These are phyloP conservation scores for Trametes sanguinea DNA, from an alignment of 768 basidiomycete genomes.

Conservation along the genomic window DNA sequence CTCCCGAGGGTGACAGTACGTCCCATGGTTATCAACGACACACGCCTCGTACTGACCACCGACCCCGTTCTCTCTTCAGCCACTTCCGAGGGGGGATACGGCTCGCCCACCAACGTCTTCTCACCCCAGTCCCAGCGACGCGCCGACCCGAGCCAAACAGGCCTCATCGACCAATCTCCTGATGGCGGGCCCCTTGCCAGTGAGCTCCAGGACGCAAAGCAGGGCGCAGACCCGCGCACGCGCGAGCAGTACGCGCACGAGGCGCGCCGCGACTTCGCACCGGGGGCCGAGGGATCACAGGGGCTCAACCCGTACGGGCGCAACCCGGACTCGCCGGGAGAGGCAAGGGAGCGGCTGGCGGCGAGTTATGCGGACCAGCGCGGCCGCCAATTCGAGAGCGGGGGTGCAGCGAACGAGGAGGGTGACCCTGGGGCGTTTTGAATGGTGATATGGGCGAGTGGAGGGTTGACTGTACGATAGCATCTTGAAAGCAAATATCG, in stretches of 20 bases:
- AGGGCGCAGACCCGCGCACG: constrained; percentile 28
- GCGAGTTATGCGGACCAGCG: constrained; percentile 23
- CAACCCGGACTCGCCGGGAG: constrained; percentile 23
- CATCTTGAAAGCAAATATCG: not conserved
- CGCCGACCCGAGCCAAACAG: constrained; percentile 10
- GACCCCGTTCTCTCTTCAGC: constrained; percentile 15
- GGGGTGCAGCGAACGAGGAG: constrained; percentile 21
- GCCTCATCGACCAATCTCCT: constrained; percentile 31
- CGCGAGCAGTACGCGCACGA: constrained; percentile 28
- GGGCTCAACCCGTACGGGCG: constrained; percentile 30
- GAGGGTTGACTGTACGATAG: not conserved
- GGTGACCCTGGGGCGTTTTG: constrained; percentile 18
- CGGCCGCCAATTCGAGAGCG: constrained; percentile 27
- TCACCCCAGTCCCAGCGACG: constrained; percentile 13
- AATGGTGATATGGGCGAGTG: not conserved
- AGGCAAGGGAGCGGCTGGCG: constrained; percentile 26
- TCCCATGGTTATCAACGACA: not conserved
- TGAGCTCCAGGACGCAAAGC: constrained; percentile 31
- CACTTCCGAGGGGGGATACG: constrained; percentile 34
- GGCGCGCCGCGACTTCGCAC: constrained; percentile 28
- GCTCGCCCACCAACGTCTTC: constrained; percentile 22
- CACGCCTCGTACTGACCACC: not conserved
- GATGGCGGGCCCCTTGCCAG: constrained; percentile 26
- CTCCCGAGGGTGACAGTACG: constrained; percentile 28
- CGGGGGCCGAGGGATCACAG: constrained; percentile 3